Percentiles rank a stretch among this genome's conserved stretches.
phyloP scores from a whole-genome alignment of 768 basidiomycete genomes.

The Kwoniella botswanensis region DNA sequence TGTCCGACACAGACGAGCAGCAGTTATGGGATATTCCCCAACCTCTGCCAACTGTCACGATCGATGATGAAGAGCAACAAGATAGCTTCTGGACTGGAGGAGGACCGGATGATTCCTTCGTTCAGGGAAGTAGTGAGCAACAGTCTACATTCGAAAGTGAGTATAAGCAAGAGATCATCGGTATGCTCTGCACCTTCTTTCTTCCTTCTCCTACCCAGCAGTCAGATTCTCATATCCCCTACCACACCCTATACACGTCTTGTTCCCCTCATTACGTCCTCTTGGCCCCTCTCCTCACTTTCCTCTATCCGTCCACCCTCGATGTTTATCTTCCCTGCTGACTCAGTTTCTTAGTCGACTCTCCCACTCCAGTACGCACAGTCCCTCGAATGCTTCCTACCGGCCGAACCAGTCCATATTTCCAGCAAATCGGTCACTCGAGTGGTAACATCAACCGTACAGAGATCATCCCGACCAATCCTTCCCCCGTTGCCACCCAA shows the following conservation, averaged over 20 bases:
- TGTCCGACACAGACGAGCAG: neutral
- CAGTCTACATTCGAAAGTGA: neutral
- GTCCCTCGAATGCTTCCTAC: neutral
- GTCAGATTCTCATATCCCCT: no score
- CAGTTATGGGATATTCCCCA: neutral
- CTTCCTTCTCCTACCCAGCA: neutral
- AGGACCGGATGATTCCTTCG: neutral
- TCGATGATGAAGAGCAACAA: neutral
- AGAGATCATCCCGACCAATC: neutral
- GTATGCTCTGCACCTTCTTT: no score
- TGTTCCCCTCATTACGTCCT: neutral
- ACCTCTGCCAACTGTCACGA: neutral
- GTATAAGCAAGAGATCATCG: neutral
- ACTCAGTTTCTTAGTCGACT: neutral
- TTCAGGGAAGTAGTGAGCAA: neutral
- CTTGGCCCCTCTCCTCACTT: neutral
- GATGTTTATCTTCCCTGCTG: neutral
- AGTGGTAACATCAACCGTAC: neutral
- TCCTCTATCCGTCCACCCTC: neutral
- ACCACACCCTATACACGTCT: neutral
- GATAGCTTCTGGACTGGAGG: neutral
- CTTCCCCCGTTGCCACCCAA: neutral
- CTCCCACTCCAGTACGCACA: neutral
- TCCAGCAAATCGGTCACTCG: neutral
- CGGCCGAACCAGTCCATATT: neutral